Conservation (phyloP, 2,329 filamentous ascomycete species). For the Neopestalotiopsis rosae region DNA sequence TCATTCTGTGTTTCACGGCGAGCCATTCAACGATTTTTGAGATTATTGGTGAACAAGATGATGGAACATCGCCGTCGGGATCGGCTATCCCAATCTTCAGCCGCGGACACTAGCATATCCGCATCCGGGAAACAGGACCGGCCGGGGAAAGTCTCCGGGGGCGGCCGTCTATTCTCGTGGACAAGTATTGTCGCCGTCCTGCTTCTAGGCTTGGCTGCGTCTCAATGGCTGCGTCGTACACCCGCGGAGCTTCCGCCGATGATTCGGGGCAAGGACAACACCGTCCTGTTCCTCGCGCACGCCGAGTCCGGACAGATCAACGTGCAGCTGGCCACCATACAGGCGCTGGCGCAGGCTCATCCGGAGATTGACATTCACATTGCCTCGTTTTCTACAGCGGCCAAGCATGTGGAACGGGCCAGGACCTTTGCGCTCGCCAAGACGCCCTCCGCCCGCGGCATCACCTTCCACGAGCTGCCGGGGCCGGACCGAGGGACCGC, state of each 20-base stretch:
- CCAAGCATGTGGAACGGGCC: conserved; percentile 20
- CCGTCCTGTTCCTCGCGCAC: conserved; percentile 40
- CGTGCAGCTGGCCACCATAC: conserved; percentile 41
- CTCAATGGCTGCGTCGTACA: not conserved
- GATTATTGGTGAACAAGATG: not conserved
- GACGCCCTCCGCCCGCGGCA: conserved; percentile 24
- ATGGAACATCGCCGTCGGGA: conserved; percentile 3
- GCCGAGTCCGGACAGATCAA: conserved; percentile 41
- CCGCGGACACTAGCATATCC: not conserved
- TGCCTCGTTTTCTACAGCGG: conserved; percentile 35
- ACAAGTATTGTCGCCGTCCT: not conserved
- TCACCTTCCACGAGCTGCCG: conserved; percentile 26
- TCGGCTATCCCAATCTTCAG: not conserved
- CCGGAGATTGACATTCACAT: conserved; percentile 40
- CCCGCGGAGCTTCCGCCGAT: not conserved
- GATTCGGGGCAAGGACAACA: conserved; percentile 32
- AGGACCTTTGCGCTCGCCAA: conserved; percentile 23
- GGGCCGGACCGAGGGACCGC: conserved; percentile 21
- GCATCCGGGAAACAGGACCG: not conserved
- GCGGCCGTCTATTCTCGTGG: not conserved
- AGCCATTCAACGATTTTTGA: not conserved
- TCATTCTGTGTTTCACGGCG: too few relatives aligned
- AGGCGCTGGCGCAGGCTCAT: conserved; percentile 38
- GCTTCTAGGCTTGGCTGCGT: not conserved
- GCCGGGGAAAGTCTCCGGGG: not conserved